Percentiles rank a stretch among this genome's conserved stretches.
phyloP scores from a whole-genome alignment of 495 filamentous ascomycete genomes.

The Xylaria sp. region DNA sequence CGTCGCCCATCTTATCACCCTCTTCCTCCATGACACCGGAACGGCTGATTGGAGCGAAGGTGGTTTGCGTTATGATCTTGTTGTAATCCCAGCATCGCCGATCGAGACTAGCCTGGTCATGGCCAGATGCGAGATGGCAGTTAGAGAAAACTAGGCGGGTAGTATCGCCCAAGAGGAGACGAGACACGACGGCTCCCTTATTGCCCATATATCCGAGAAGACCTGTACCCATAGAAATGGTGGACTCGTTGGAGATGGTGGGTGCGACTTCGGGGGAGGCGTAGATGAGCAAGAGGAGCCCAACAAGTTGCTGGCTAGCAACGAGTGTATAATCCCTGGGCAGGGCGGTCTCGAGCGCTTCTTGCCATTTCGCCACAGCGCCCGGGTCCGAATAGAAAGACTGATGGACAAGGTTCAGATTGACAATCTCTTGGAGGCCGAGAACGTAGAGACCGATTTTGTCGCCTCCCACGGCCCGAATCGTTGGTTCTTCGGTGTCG shows the following conservation, averaged over 20 bases:
- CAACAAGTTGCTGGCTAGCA: slow-evolving; percentile 83
- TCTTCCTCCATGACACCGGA: slow-evolving; percentile 60
- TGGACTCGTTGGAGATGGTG: slow-evolving; percentile 77
- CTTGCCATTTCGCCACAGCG: slow-evolving; percentile 79
- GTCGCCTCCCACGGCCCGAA: slow-evolving; percentile 53
- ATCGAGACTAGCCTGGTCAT: slow-evolving; percentile 77
- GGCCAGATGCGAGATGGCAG: slow-evolving; percentile 86
- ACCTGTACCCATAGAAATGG: slow-evolving; percentile 75
- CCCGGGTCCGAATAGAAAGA: slow-evolving; percentile 74
- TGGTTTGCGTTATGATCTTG: slow-evolving; percentile 75
- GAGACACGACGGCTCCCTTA: slow-evolving; percentile 85
- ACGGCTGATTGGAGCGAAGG: slow-evolving; percentile 73
- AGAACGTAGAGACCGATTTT: slow-evolving; percentile 89
- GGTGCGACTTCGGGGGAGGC: slow-evolving; percentile 76
- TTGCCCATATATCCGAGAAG: slow-evolving; percentile 90
- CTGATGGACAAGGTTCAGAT: slow-evolving; percentile 70
- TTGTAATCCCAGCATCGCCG: slow-evolving; percentile 87
- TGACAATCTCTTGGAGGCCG: slow-evolving; percentile 90
- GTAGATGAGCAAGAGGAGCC: slow-evolving; percentile 84
- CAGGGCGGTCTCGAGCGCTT: slow-evolving; percentile 70
- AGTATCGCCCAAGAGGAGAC: slow-evolving; percentile 87
- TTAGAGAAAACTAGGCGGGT: slow-evolving; percentile 90
- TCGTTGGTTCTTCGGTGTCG: slow-evolving; percentile 33
- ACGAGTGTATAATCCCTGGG: slow-evolving; percentile 79
- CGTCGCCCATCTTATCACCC: slow-evolving; percentile 79